Percentiles rank a stretch among this genome's conserved stretches.
Conservation (phyloP, 306 rosid species). For the Pterocarpus santalinus region DNA sequence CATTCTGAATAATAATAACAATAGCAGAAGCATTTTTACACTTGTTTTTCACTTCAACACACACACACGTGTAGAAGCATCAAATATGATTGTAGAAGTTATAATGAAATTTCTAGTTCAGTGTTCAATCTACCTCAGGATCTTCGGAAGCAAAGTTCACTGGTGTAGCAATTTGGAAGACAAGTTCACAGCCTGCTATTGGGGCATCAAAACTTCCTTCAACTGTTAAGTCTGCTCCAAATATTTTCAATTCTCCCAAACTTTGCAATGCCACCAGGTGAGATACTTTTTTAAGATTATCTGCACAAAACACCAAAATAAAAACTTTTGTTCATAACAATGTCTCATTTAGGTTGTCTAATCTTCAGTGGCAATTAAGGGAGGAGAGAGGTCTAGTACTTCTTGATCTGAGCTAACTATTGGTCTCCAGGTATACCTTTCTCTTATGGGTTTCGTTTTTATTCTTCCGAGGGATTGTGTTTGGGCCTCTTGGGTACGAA, state of each 20-base stretch:
- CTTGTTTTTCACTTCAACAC: not conserved
- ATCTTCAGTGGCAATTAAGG: slow-evolving; percentile 16
- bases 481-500: no score
- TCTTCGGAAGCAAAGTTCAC: slow-evolving; percentile 82
- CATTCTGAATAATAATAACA: slow-evolving; percentile 57
- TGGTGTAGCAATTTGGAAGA: slow-evolving; percentile 90
- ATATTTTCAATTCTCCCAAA: slow-evolving; percentile 68
- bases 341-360: not conserved
- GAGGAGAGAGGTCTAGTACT: not conserved
- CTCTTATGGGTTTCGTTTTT: not conserved
- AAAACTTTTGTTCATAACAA: slow-evolving; percentile 2
- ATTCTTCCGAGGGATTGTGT: not conserved
- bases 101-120: not conserved
- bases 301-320: slow-evolving; percentile 49
- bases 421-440: not conserved
- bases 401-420: not conserved
- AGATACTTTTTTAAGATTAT: slow-evolving; percentile 60
- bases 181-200: slow-evolving; percentile 72
- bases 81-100: not conserved
- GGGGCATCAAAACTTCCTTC: slow-evolving; percentile 77
- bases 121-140: slow-evolving; percentile 72
- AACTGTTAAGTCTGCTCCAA: slow-evolving; percentile 70
- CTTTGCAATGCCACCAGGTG: slow-evolving; percentile 67
- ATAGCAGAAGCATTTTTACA: slow-evolving; percentile 10
- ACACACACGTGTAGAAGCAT: not conserved